Conservation (phyloP, 2,329 filamentous ascomycete species). For the Penicillium sp. region DNA sequence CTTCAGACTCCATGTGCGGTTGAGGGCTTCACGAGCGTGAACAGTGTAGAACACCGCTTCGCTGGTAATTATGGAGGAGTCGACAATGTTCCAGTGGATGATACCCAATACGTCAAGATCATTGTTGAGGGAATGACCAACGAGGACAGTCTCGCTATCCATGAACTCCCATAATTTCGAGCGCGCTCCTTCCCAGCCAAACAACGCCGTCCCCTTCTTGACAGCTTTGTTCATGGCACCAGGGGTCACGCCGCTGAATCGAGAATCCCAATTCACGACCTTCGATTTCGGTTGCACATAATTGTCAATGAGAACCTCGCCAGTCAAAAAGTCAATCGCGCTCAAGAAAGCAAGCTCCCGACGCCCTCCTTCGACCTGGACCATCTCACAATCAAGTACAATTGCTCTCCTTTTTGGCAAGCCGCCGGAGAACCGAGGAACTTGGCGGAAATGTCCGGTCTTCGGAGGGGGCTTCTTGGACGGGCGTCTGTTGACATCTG, state of each 20-base stretch:
- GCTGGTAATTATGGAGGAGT: slow-evolving; percentile 44
- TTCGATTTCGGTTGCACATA: slow-evolving; percentile 39
- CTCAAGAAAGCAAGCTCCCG: slow-evolving; percentile 39
- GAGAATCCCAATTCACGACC: slow-evolving; percentile 39
- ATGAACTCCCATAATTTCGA: slow-evolving; percentile 42
- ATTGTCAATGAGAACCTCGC: slow-evolving; percentile 46
- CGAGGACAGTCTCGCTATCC: slow-evolving; percentile 46
- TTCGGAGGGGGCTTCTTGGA: neutral
- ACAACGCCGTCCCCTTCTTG: slow-evolving; percentile 30
- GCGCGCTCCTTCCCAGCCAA: slow-evolving; percentile 46
- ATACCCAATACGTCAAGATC: slow-evolving; percentile 48
- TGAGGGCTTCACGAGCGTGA: neutral
- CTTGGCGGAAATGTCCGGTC: slow-evolving; percentile 2
- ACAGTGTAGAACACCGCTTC: slow-evolving; percentile 26
- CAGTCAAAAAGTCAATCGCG: slow-evolving; percentile 48
- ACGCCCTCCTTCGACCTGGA: slow-evolving; percentile 30
- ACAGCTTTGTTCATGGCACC: slow-evolving; percentile 33
- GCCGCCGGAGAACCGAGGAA: neutral
- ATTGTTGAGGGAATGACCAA: slow-evolving; percentile 49
- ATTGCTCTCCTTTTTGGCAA: slow-evolving; percentile 30
- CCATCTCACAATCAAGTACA: slow-evolving; percentile 52
- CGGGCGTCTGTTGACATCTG: neutral
- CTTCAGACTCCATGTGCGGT: slow-evolving; percentile 37
- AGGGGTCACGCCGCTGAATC: slow-evolving; percentile 41
- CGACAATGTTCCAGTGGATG: slow-evolving; percentile 44